A percentile compares a stretch with the other conserved stretches of the same genome.
Evolutionary conservation across 257 asterid species (phyloP).

Genomic region (Solanum peruvianum): DNA sequence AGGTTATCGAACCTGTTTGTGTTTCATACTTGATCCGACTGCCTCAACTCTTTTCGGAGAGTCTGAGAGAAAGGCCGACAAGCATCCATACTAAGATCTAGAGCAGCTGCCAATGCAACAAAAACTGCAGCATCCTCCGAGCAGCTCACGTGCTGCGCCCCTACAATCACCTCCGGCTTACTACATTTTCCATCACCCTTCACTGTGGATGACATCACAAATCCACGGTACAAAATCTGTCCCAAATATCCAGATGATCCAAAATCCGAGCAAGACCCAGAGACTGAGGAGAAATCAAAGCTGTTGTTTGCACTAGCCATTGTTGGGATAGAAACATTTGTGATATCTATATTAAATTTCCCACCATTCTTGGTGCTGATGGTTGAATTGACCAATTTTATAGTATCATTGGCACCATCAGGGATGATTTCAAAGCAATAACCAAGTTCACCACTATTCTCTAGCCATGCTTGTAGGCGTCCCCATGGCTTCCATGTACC

Average conservation of each 20-base stretch:
- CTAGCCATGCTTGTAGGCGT: conserved; percentile 89
- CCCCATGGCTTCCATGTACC: conserved; percentile 95
- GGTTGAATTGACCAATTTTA: conserved; percentile 49
- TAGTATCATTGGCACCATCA: conserved; percentile 56
- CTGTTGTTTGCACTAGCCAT: conserved; percentile 70
- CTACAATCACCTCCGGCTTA: conserved; percentile 81
- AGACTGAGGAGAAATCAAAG: conserved; percentile 30
- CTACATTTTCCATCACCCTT: conserved; percentile 55
- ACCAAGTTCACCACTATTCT: conserved; percentile 40
- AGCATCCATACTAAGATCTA: conserved; percentile 92
- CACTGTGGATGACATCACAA: conserved; percentile 81
- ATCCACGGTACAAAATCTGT: conserved; percentile 53
- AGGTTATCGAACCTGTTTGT: background rate
- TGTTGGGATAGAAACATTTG: conserved; percentile 41
- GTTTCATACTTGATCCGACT: conserved; percentile 10
- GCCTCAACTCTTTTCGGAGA: conserved; percentile 77
- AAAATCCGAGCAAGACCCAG: conserved; percentile 48
- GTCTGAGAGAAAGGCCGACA: conserved; percentile 53
- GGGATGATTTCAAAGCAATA: conserved; percentile 80
- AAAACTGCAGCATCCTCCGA: conserved; percentile 90
- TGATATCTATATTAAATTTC: conserved; percentile 54
- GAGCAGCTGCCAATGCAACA: conserved; percentile 85
- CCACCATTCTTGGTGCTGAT: conserved; percentile 54
- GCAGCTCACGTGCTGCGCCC: conserved; percentile 77
- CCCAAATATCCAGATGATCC: conserved; percentile 88